These are phyloP conservation scores for Neopestalotiopsis rosae DNA, from an alignment of 2,329 filamentous ascomycete genomes.

Conservation along the genomic window DNA sequence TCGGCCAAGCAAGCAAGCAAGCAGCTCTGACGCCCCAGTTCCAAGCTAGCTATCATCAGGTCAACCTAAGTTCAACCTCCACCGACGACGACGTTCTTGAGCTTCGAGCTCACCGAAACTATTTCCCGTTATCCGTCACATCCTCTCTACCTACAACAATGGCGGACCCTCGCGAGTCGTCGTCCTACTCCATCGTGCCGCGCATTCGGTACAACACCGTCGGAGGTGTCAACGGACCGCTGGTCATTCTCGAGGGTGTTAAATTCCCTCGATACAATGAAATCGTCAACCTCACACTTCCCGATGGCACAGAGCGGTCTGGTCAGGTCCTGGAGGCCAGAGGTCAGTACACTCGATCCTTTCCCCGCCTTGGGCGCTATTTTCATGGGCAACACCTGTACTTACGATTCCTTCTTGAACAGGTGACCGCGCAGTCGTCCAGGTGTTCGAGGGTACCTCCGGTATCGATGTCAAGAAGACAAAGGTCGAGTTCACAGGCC, in stretches of 20 bases:
- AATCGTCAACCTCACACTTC: constrained; percentile 93
- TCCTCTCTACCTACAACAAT: constrained; percentile 40
- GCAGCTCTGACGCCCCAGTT: constrained; percentile 9
- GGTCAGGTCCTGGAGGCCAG: constrained; percentile 97
- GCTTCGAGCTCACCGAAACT: constrained; percentile 19
- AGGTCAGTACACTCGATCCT: constrained; percentile 61
- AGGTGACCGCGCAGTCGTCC: constrained; percentile 94
- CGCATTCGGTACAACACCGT: constrained; percentile 95
- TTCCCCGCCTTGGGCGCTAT: not conserved
- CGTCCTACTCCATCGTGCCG: constrained; percentile 64
- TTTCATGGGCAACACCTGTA: not conserved
- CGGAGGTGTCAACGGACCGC: constrained; percentile 94
- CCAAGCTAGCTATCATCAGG: constrained; percentile 10
- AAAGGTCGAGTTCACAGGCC: constrained; percentile 94
- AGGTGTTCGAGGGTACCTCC: constrained; percentile 96
- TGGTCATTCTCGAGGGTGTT: constrained; percentile 98
- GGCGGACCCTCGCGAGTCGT: constrained; percentile 63
- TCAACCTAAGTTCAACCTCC: constrained; percentile 11
- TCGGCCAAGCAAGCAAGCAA: not conserved
- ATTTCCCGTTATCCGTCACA: constrained; percentile 15
- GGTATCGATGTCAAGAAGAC: constrained; percentile 99
- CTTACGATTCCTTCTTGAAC: constrained; percentile 29
- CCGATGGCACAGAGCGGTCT: constrained; percentile 91
- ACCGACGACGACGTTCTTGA: constrained; percentile 17
- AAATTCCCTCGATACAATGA: constrained; percentile 98